Evolutionary conservation across 495 filamentous ascomycete species (phyloP), one percentile per base, ranked within the genome.

Genomic region (Penicillium argentinense): DNA sequence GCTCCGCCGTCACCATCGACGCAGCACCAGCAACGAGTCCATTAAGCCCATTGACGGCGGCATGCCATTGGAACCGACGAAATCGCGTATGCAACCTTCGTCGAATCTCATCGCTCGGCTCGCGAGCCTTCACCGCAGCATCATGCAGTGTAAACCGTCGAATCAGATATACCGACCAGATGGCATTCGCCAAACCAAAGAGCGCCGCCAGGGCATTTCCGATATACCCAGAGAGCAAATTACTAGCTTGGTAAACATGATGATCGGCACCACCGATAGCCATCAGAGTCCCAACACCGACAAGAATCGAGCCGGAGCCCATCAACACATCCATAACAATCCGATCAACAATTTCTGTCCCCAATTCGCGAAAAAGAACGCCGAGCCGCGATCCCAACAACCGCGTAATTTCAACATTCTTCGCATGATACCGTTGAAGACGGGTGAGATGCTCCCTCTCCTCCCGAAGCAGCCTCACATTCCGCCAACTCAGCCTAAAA

Each of bases 221-320:
- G 24, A 79, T 62, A 36, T 73, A 77, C 6, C 76, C 76, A 0
- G 75, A 76, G 0, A 79, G 53, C 2, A 77, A 53, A 33, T 79
- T 78, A 45, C 73, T 76, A 4, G 69, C 64, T 2, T 60, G 30
- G 28, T 57, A 78, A 6, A 78, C 57, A 0, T 16, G 33, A 0
- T 26, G 73, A 37, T 78, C 50, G 1, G 64, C 71, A 5, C 76
- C 76, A 3, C 58, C 69, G 14, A 78, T 78, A 0, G 76, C 76
- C 70, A 79, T 71, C 39, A 73, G 48, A 3, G 76, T 78, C 0
- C 76, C 76, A 4, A 69, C 55, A 1, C 75, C 74, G 2, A 79
- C 76, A 3, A 76, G 46, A 1, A 78, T 9, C 1, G 72, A 66
- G 1, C 76, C 75, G 4, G 66, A 42, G 2, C 75, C 76, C 57